Base-by-base conservation (phyloP, 805 yeast genomes). In the Ogataea methanolica region DNA sequence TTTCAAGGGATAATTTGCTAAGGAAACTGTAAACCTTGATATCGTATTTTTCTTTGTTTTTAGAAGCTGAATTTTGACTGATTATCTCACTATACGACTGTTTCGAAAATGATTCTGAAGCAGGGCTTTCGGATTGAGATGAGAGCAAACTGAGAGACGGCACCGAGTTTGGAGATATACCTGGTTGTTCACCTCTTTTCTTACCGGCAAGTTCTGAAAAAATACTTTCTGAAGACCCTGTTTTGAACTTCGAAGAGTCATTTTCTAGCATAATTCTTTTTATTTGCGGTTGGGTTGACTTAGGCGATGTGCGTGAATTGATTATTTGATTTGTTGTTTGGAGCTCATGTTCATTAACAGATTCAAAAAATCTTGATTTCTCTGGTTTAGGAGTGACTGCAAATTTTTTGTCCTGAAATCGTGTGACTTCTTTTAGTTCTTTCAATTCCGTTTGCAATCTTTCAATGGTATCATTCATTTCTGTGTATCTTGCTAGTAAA, bases 401-500 rank as follows among this genome's bases (percentile, higher is more conserved):
- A 26, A 26, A 11, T 26, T 9, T 26, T 26, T 26, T 6, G 9
- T 26, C 9, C 11, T 5, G 31, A 7, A 9, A 23, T n/a, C 11
- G 23, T 21, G 16, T 36, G 11, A 31, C 6, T 19, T 39, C 23
- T 29, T 41, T 45, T 17, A 43, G 35, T 15, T 14, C 29, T 3
- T 31, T 44, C 9, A 56, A 22, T 31, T 60, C 56, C 3, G 33
- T 21, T 41, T 51, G 45, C 29, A 60, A 45, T 6, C 39, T 29
- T 4, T 41, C 40, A n/a, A 60, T 57, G 6, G 51, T 49, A 6
- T 50, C 45, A 11, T 39, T 34, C 56, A 61, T 48, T 15, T 54
- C 61, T 22, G 47, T 51, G 33, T 56, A 56, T 4, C 55, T 47
- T 31, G 61, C 54, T 12, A 43, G 40, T 6, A 55, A 47, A 6